Base-by-base conservation (phyloP, 495 filamentous ascomycete genomes). In the Chlorociboria aeruginascens region DNA sequence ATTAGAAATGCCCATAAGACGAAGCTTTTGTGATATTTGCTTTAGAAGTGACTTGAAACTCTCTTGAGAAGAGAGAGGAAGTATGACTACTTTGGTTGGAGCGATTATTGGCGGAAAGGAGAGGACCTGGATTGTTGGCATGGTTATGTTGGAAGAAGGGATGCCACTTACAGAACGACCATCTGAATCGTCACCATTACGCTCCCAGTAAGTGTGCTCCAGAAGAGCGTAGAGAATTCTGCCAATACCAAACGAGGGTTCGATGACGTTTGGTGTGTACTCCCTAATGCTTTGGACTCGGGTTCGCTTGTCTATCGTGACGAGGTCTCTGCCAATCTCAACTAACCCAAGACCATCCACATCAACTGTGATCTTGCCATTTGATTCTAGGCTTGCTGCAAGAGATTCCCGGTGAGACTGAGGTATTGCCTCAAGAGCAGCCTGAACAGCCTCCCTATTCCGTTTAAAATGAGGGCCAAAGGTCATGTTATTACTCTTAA, bases 31-130 rank as follows among this genome's bases (percentile, higher is more conserved):
- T 8, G 72, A 73, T 28, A 89, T 63, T 29, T 69, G 59, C 16
- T 69, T 63, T 42, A 83, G 61, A 9, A 74, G 62, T 2, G 82
- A 76, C 38, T 64, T 65, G 61, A 88, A 88, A 40, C 68, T 68
- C 32, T 69, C 55, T 58, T 85, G 74, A 11, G 63, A 65, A 31
- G 81, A 83, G 20, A 89, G 69, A 11, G 84, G 83, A 3, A 85
- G 82, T 40, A 89, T 73, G 43, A 88, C 74, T 40, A 86, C 78
- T 65, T 87, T 88, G 16, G 79, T 86, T 1, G 84, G 84, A 7
- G 84, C 82, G 25, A 87, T 69, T 2, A 69, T 67, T 1, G 82
- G 82, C 12, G 79, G 82, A 71, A 89, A 85, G 3, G 84, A 88
- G 43, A 89, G 72, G 10, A 86, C 78, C 73, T 81, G 45, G 39